Base-by-base conservation (phyloP, 768 basidiomycete species). In the Termitomyces sp. region DNA sequence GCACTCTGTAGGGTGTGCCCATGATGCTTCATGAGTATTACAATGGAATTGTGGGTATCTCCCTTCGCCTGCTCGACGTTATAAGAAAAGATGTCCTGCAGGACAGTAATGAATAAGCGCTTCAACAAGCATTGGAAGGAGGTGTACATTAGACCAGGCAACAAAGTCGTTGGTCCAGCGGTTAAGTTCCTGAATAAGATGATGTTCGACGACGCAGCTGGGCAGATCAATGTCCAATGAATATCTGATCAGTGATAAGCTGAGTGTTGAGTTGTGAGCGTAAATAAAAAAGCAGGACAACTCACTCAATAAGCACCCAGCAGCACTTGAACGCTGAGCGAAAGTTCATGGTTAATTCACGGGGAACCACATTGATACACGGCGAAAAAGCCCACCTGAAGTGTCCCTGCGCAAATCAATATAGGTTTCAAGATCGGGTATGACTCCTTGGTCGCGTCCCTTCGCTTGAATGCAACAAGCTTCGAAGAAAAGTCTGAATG, bases 91-190 rank as follows among this genome's bases (percentile, higher is more conserved):
- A 88, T 82, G 58, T 88, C 87, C 87, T 87, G 54, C 3, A 38
- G 6, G 6, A 19, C 17, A 34, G 19, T 9, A 21, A 48, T 50
- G 21, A n/a, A 19, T 34, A 38, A 45, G 45, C 48, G 35, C 32
- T 44, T 55, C 38, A 19, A 38, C 35, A 56, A 1, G 40, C n/a
- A 37, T 5, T 6, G 5, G 22, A 45, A 43, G 8, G 34, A 28
- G 49, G 7, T 9, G 34, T 12, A 88, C 88, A 63, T 90, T 90
- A 21, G 87, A 88, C 87, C 86, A 89, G n/a, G 86, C 83, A 53
- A 90, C 85, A 54, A 90, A 74, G 60, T 90, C 88, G 56, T 90
- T 90, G 17, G 88, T 76, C n/a, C 81, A 77, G 62, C 88, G 81
- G 49, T 82, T 82, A 51, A 91, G 75, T 51, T 77, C 76, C 53